Evolutionary conservation across 2,329 filamentous ascomycete species (phyloP).

Genomic region (Atkinsonella texensis): DNA sequence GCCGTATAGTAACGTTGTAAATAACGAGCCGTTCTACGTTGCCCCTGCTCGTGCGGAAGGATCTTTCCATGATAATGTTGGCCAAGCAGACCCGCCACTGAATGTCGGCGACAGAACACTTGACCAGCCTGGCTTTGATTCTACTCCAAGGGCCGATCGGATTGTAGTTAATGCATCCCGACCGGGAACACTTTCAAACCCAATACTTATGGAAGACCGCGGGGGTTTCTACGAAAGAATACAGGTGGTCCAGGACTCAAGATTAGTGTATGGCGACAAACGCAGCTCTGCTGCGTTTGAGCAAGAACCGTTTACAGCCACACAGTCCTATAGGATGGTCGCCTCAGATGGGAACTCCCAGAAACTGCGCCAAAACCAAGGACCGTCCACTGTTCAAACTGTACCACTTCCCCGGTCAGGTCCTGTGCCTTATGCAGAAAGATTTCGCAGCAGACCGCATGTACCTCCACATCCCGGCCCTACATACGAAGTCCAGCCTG

Average conservation of each 20-base stretch:
- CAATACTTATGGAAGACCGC: conserved; percentile 28
- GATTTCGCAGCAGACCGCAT: background rate
- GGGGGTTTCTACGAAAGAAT: conserved; percentile 26
- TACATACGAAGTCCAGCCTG: background rate
- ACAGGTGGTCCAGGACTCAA: conserved; percentile 1
- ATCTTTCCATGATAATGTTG: background rate
- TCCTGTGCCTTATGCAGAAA: conserved; percentile 1
- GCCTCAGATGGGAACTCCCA: conserved; percentile 13
- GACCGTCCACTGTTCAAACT: conserved; percentile 10
- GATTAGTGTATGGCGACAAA: background rate
- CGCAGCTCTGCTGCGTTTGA: background rate
- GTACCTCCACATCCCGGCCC: background rate
- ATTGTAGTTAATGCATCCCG: conserved; percentile 20
- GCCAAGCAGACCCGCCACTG: conserved; percentile 1
- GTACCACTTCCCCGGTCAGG: conserved; percentile 9
- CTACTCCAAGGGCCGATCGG: conserved; percentile 13
- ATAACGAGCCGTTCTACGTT: conserved; percentile 2
- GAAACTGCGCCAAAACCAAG: conserved; percentile 10
- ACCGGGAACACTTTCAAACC: conserved; percentile 19
- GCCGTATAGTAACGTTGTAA: conserved; percentile 1
- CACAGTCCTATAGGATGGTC: conserved; percentile 7
- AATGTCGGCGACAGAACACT: conserved; percentile 6
- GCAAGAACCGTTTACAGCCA: conserved; percentile 9
- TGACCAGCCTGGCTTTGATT: conserved; percentile 10
- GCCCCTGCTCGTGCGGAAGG: background rate